Percentiles rank a stretch among this genome's conserved stretches.
Conservation (phyloP, 305 asterid genomes). For the Striga hermonthica region DNA sequence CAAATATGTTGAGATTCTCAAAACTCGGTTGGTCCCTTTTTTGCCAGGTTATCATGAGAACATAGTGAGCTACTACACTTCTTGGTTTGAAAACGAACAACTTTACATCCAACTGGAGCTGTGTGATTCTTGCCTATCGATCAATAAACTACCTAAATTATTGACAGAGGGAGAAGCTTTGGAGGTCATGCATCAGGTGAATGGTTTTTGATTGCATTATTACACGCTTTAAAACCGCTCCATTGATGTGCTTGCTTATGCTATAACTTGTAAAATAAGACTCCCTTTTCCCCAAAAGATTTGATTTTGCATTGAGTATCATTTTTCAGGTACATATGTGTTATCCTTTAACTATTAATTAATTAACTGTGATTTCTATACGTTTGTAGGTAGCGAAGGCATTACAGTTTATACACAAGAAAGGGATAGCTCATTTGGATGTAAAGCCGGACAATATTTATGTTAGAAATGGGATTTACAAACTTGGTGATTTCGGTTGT, state of each 20-base stretch:
- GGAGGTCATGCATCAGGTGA: conserved; percentile 82
- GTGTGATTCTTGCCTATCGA: conserved; percentile 80
- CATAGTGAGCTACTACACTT: conserved; percentile 68
- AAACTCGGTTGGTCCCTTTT: conserved; percentile 13
- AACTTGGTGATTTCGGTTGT: conserved; percentile 97
- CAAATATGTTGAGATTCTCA: conserved; percentile 20
- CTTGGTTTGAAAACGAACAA: conserved; percentile 92
- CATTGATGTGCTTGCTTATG: background rate
- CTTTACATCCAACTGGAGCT: conserved; percentile 92
- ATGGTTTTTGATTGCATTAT: conserved; percentile 12
- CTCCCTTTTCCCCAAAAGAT: background rate
- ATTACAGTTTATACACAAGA: conserved; percentile 66
- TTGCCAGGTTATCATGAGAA: conserved; percentile 78
- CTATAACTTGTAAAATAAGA: background rate
- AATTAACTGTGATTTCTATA: conserved; percentile 13
- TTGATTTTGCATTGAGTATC: background rate
- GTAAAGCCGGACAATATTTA: conserved; percentile 91
- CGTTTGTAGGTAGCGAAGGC: conserved; percentile 73
- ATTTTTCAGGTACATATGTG: too few relatives aligned
- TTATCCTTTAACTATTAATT: background rate
- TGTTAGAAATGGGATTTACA: conserved; percentile 72
- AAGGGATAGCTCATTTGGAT: conserved; percentile 84
- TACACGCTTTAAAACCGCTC: background rate
- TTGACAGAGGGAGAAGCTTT: conserved; percentile 62
- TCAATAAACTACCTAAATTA: conserved; percentile 38